Evolutionary conservation across 352 stramenopile species (phyloP), one percentile per base, ranked within the genome.

Genomic region (Globisporangium mamillatum): DNA sequence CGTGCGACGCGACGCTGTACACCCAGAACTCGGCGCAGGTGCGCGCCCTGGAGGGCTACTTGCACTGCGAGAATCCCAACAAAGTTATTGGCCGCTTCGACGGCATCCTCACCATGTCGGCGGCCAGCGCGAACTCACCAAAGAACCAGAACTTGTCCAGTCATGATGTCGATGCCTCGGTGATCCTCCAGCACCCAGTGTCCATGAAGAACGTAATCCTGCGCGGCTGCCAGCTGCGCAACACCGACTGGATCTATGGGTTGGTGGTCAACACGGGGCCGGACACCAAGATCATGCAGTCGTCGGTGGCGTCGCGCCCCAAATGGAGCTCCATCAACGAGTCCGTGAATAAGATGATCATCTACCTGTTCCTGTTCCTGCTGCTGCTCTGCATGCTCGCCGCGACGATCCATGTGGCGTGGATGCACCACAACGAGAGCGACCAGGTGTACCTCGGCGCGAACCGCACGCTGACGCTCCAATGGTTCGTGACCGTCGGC

Each of bases 181-280:
- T 18, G 34, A 64, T 61, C 0, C 68, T 80, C 24, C 78, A 86
- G 36, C 73, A 87, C 55, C 82, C 86, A 0, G 79, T 94, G 29
- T 82, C 82, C 2, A 90, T 91, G 38, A 93, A 94, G 63, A 97
- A 97, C 73, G 77, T 98, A 10, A 69, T 98, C 50, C 73, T 98
- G 50, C 88, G 92, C 29, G 92, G 91, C 36, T 95, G 84, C 56
- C 76, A 93, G 59, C 50, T 98, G 46, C 82, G 92, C 34, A 97
- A 97, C 69, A 98, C 92, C 4, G 88, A 95, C 46, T 97, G 76
- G 75, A 91, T 97, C 36, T 92, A 94, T 64, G 89, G 92, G 10
- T 64, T 97, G 18, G 88, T 97, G 16, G 69, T 98, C 25, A 97
- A 98, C 75, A 97, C 91, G 2, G 86, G 86, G 0, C 74, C 84